Conservation (phyloP, 768 basidiomycete genomes). For the Podaxis pistillaris region DNA sequence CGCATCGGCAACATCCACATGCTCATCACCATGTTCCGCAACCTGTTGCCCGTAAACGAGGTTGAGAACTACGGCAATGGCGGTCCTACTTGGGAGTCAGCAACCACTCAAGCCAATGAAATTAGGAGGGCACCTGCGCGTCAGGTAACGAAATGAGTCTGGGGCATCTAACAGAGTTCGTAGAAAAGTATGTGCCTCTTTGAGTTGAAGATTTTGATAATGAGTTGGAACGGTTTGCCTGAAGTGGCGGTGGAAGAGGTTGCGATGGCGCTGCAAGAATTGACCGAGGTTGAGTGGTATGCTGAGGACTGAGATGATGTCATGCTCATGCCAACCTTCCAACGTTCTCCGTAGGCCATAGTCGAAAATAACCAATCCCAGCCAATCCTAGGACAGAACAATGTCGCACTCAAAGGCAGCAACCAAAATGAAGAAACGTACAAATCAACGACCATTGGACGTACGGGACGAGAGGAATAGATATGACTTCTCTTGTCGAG, state of each 20-base stretch:
- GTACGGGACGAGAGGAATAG: constrained; percentile 42
- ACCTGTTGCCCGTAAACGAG: constrained; percentile 40
- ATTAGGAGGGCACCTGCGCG: constrained; percentile 28
- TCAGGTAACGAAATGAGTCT: constrained; percentile 32
- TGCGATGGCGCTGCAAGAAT: constrained; percentile 38
- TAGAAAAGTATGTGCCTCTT: constrained; percentile 36
- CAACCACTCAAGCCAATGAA: background rate
- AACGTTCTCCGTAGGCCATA: constrained; percentile 22
- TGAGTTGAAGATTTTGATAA: constrained; percentile 29
- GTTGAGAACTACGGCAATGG: constrained; percentile 38
- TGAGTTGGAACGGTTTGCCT: constrained; percentile 22
- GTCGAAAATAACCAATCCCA: constrained; percentile 47
- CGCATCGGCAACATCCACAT: constrained; percentile 38
- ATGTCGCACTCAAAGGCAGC: background rate
- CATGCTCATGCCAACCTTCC: constrained; percentile 19
- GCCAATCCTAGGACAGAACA: constrained; percentile 35
- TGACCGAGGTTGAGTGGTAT: background rate
- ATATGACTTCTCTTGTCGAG: constrained; percentile 43
- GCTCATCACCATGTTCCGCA: constrained; percentile 36
- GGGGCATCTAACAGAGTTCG: constrained; percentile 37
- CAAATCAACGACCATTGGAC: constrained; percentile 44
- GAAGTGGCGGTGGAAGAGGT: constrained; percentile 38
- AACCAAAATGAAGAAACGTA: constrained; percentile 21
- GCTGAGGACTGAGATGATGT: background rate
- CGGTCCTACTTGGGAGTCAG: constrained; percentile 22